Evolutionary conservation across 73 alveolate species (phyloP).

Genomic region (Symbiodinium natans): DNA sequence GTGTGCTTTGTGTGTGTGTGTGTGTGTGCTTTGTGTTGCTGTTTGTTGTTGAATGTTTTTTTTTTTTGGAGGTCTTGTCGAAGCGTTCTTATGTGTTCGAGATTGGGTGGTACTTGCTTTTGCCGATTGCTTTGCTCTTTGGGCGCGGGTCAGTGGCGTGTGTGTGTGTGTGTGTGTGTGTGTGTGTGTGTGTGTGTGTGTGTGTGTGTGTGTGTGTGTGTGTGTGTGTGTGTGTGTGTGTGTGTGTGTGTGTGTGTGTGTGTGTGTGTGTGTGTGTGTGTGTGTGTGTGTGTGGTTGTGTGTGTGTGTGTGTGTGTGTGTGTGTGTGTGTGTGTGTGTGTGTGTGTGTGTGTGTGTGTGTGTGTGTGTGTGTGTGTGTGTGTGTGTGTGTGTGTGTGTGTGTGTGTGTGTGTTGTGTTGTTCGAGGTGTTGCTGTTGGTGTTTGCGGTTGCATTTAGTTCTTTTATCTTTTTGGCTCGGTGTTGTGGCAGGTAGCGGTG

Average conservation of each 20-base stretch:
- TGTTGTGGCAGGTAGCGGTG: too few species aligned
- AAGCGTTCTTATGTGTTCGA: too few species aligned
- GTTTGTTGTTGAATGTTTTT: too few species aligned
- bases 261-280: constrained; percentile 37
- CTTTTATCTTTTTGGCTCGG: too few species aligned
- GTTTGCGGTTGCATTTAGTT: too few species aligned
- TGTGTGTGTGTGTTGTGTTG: not conserved
- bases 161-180: constrained; percentile 23
- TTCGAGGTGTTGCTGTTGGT: too few species aligned
- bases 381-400: constrained; percentile 32
- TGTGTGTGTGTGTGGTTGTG: constrained; percentile 5
- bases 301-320: constrained; percentile 32
- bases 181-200: constrained; percentile 32
- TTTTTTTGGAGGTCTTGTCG: too few species aligned
- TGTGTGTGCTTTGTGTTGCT: too few species aligned
- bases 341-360: constrained; percentile 34
- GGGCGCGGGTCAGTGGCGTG: too few species aligned
- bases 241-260: constrained; percentile 26
- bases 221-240: constrained; percentile 38
- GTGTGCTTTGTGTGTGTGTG: too few species aligned
- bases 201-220: constrained; percentile 31
- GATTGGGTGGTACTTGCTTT: too few species aligned
- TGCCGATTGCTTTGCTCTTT: too few species aligned
- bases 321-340: constrained; percentile 36
- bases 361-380: constrained; percentile 33